Base-by-base conservation (phyloP, 805 yeast genomes). In the Candida ipomoeae region DNA sequence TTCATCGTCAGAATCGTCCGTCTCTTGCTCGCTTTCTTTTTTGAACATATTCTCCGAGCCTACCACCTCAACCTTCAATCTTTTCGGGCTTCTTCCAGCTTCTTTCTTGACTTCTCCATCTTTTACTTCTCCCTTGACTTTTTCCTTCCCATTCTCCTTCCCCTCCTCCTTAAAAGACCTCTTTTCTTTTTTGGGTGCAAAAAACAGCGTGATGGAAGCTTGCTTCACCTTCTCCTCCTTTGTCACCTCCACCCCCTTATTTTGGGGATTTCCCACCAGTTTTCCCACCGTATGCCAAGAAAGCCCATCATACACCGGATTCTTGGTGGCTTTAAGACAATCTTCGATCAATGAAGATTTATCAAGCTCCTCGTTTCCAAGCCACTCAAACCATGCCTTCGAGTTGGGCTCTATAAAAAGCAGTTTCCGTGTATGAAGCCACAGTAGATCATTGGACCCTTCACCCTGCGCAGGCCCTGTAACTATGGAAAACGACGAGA, bases 391-490 rank as follows among this genome's bases (percentile, higher is more conserved):
- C 79, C 91, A 82, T 38, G 75, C 79, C n/a, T 69, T 56, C 0
- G 82, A 66, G 0, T 79, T 82, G 0, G 89, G 87, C 29, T 71
- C 75, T 5, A 89, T 49, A 13, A 89, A 75, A 1, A 86, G 71
- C 0, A 97, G 97, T 82, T 89, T 88, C 23, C 97, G 72, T 1
- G 70, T 66, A 63, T 91, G 97, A 2, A 91, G 65, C 87, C 89
- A 84, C 40, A 70, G 65, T 54, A 90, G 55, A 42, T 78, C 78
- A 36, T 74, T 65, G 0, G 84, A 78, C 37, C 69, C 77, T 13
- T 57, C 51, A 1, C 54, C 57, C 1, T 42, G 29, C 0, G 96
- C 92, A 0, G 80, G 79, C 0, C 87, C 85, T 0, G 97, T 91
- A 1, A 89, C 74, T 0, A 91, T 81, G 0, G 95, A 81, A 58